Evolutionary conservation across 257 asterid species (phyloP), one percentile per base, ranked within the genome.

Genomic region (Capsicum rhomboideum): DNA sequence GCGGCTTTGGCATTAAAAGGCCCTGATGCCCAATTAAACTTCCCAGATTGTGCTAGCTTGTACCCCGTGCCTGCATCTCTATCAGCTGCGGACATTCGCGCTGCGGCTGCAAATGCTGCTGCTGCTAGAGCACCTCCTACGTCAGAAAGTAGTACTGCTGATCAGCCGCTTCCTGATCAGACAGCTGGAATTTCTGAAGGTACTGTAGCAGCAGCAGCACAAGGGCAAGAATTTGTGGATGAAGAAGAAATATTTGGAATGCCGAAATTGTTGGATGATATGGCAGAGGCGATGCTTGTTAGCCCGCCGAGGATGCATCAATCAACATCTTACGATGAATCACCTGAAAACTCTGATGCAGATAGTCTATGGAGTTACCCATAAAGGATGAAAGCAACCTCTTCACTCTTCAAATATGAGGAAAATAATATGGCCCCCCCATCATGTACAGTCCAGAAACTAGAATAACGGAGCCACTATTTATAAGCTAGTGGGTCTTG

Each of bases 1-100:
- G 88, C 88, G 0, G 86, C 88, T 23, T 50, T 86, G 3, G 86
- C 88, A 56, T 69, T 86, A 21, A 86, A 83, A 44, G 82, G 88
- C 1, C 56, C 58, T 6, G 82, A 86, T 6, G 66, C 84, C 9
- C 37, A 52, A 6, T 67, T 86, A 11, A 86, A 86, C 58, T 86
- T 86, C 16, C 88, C 86, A 1, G 84, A 78, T 21, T 16, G 2
- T 4, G 66, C 78, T 11, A 17, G 1, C 37, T 29, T 12, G 3
- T 86, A 77, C n/a, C 84, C 84, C 1, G 17, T 83, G 2, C 86
- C 86, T 4, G 26, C 56, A 28, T 86, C 88, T 54, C 23, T 67
- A 2, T 44, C 86, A 2, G 79, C 69, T 2, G 54, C 18, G 13
- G 80, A 84, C 9, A 78, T 84, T 13, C 14, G 79, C 3, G 31